Conservation (phyloP, 2,329 filamentous ascomycete genomes). For the Ophiostoma novo-ulmi region DNA sequence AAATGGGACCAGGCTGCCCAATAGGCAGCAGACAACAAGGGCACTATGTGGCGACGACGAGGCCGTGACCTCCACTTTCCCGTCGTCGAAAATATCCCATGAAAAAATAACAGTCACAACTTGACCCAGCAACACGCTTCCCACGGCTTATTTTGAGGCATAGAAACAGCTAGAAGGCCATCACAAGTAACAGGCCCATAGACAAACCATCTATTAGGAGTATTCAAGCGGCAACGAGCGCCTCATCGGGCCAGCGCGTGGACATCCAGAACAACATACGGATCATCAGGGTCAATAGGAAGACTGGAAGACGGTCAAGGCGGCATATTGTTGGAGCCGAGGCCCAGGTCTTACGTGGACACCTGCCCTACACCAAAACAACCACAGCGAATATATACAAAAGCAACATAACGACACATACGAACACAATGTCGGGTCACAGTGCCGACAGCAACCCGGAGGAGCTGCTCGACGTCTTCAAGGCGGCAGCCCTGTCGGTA, state of each 20-base stretch:
- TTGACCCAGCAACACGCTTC: slow-evolving; percentile 3
- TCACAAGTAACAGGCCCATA: not conserved
- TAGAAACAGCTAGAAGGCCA: not conserved
- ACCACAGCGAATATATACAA: not conserved
- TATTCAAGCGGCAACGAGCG: not conserved
- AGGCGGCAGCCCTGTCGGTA: slow-evolving; percentile 83
- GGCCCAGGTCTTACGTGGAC: not conserved
- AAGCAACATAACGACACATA: not conserved
- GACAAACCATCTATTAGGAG: not conserved
- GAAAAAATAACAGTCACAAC: not conserved
- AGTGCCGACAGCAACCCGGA: slow-evolving; percentile 40
- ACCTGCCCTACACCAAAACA: not conserved
- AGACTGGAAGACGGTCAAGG: slow-evolving; percentile 1
- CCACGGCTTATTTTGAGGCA: not conserved
- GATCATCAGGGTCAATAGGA: not conserved
- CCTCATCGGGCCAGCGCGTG: not conserved
- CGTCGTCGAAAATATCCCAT: slow-evolving; percentile 7
- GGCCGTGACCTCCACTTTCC: slow-evolving; percentile 17
- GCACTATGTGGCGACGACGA: slow-evolving; percentile 20
- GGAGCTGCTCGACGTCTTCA: slow-evolving; percentile 81
- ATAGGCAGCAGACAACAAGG: slow-evolving; percentile 15
- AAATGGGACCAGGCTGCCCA: slow-evolving; percentile 19
- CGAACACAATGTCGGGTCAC: slow-evolving; percentile 16
- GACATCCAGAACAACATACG: not conserved
- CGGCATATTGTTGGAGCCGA: not conserved